Evolutionary conservation across 2,329 filamentous ascomycete genomes (phyloP), one percentile per base, ranked within the genome.

Genomic region (Pseudogymnoascus sp.): DNA sequence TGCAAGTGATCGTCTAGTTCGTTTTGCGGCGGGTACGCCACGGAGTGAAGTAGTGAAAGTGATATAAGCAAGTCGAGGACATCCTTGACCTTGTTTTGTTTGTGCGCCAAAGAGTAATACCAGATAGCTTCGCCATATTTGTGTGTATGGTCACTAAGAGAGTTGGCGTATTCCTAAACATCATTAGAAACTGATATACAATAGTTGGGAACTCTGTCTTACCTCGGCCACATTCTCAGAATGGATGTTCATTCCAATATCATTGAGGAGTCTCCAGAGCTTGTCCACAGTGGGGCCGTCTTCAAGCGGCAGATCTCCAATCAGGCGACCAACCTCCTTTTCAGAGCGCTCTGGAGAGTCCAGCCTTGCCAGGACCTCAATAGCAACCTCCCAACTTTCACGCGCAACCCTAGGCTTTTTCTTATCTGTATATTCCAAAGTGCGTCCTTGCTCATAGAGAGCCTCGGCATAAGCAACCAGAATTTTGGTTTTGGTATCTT

Each of bases 361-460:
- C 70, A 97, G 81, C 59, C 92, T 84, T 8, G 88, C 89, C 48
- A 96, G 78, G 9, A 96, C 82, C 62, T 90, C 84, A 41, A 96
- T 84, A 0, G 91, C 88, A 69, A 96, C 75, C 74, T 96, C 90
- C 92, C 92, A 97, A 7, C 92, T 92, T 66, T 92, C 86, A 35
- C 80, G 77, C 12, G 73, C 68, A 10, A 72, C 70, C 19, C 64
- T 63, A n/a, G 61, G 58, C 18, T 61, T 37, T 1, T 34, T 57
- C 15, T 34, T 57, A 19, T 57, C 52, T 13, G 52, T 37, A 19
- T 78, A 75, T 59, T 48, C 41, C n/a, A 48, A 48, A n/a, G 41
- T 48, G 13, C 41, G 41, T 80, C 77, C 63, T 79, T 78, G 62
- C 78, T 79, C 30, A 15, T 86, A 78, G 18, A 92, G 71, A 21